Evolutionary conservation across 1,284 basidiomycete genomes (phyloP).

Genomic region (Puccinia coronata): DNA sequence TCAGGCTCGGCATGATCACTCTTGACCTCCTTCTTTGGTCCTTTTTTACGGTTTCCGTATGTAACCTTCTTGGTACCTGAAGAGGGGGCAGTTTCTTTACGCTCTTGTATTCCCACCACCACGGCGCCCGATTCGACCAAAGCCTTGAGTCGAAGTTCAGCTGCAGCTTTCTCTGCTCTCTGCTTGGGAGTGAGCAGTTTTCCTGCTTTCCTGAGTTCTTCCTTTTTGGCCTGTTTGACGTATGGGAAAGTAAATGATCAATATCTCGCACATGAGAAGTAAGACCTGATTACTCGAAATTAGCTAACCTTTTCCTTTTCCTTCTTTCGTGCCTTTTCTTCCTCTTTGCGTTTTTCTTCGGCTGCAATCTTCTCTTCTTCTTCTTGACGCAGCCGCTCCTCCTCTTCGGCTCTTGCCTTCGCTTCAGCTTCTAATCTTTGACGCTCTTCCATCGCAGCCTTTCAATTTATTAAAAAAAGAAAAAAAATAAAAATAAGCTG

Average conservation of each 20-base stretch:
- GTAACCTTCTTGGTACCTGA: conserved; percentile 68
- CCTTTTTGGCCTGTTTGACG: conserved; percentile 70
- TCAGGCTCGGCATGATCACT: conserved; percentile 49
- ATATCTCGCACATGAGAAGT: background rate
- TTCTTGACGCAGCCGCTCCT: conserved; percentile 69
- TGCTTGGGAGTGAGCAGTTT: conserved; percentile 90
- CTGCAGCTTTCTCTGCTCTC: conserved; percentile 87
- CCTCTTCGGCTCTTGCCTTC: conserved; percentile 69
- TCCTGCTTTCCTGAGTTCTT: conserved; percentile 84
- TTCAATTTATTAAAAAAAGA: too few relatives aligned
- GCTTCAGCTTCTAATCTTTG: conserved; percentile 59
- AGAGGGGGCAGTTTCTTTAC: conserved; percentile 62
- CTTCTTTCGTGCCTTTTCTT: conserved; percentile 65
- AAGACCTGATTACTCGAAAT: conserved; percentile 26
- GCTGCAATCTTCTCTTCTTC: conserved; percentile 67
- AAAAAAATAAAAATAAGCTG: background rate
- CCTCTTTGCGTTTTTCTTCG: conserved; percentile 66
- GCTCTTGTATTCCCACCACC: conserved; percentile 75
- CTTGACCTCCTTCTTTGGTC: conserved; percentile 54
- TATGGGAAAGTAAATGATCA: background rate
- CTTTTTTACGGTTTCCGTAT: conserved; percentile 80
- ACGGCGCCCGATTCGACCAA: conserved; percentile 84
- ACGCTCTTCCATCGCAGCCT: conserved; percentile 55
- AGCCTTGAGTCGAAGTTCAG: conserved; percentile 87
- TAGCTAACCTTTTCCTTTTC: conserved; percentile 53